phyloP scores from a whole-genome alignment of 768 basidiomycete species.

The Cystofilobasidium ferigula region DNA sequence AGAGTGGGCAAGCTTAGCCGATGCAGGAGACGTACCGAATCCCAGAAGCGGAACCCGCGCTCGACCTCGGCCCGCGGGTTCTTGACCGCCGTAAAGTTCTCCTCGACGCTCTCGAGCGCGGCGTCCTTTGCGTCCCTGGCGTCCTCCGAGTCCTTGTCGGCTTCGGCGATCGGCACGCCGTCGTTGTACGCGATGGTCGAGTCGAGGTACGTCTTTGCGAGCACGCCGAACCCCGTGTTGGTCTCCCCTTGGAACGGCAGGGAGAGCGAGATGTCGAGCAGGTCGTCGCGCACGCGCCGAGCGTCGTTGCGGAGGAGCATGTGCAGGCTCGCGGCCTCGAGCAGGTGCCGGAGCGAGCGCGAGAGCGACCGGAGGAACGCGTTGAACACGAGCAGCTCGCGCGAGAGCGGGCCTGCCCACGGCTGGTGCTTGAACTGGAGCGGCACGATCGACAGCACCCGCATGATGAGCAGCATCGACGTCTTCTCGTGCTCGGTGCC shows the following conservation, averaged over 20 bases:
- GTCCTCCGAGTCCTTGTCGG: conserved; percentile 54
- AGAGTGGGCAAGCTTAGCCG: background rate
- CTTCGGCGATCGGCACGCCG: conserved; percentile 61
- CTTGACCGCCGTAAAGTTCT: conserved; percentile 80
- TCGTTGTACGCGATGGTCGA: conserved; percentile 73
- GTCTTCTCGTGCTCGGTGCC: conserved; percentile 88
- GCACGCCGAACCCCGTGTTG: conserved; percentile 94
- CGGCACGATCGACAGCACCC: conserved; percentile 88
- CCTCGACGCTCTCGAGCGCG: conserved; percentile 84
- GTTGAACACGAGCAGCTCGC: conserved; percentile 95
- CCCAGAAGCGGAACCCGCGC: conserved; percentile 97
- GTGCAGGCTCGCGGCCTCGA: conserved; percentile 85
- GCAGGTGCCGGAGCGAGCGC: conserved; percentile 73
- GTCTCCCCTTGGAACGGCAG: conserved; percentile 60
- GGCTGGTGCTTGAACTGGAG: conserved; percentile 84
- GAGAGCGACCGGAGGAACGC: conserved; percentile 87
- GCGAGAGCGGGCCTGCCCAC: conserved; percentile 93
- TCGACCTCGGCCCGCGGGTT: conserved; percentile 77
- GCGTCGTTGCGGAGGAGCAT: conserved; percentile 86
- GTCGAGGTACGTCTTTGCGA: conserved; percentile 93
- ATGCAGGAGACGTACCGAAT: conserved; percentile 67
- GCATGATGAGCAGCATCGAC: conserved; percentile 90
- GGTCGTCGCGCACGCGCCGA: conserved; percentile 72
- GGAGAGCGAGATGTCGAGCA: conserved; percentile 80
- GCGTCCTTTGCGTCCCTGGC: conserved; percentile 65